Base-by-base conservation (phyloP, 305 asterid genomes). In the Fraxinus velutina region DNA sequence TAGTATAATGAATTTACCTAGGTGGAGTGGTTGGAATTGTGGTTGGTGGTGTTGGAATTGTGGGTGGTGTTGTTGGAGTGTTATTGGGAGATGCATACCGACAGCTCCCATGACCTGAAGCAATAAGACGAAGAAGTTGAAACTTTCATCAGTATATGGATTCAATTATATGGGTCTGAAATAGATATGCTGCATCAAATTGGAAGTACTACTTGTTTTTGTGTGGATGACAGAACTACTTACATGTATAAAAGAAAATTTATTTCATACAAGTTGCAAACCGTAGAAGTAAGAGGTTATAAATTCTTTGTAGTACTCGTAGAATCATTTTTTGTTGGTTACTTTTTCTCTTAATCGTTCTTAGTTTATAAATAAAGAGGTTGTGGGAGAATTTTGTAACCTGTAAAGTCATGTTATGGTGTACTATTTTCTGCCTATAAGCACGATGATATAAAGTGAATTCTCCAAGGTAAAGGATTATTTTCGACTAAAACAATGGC, bases 41-140 rank as follows among this genome's bases (percentile, higher is more conserved):
- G 12, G 94, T 84, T 15, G 77, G 42, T 0, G 84, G 85, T 22
- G 77, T 52, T 1, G 86, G 92, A n/a, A 82, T 42, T 42, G 88
- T 60, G 17, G 95, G 88, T 24, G 91, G 77, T 42, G 89, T 76
- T 7, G 75, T 77, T 5, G 88, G 82, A 19, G 87, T 73, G 77
- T 79, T 62, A 32, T 83, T 82, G 36, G 89, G 78, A 32, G 95
- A 86, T 84, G 91, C 86, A 89, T 64, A 96, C 47, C 85, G 87
- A 81, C 99, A 96, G 90, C 77, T 94, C 76, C 98, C 98, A 17
- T 73, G 84, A 87, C 98, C 99, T 96, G 91, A 82, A 88, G 50
- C 83, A 86, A 72, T 76, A 33, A 42, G 62, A 86, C 37, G 12
- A 33, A 62, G 0, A 78, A 2, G 17, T 24, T 66, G 73, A 66